Evolutionary conservation across 179 eudicot species (phyloP), one percentile per base, ranked within the genome.

Genomic region (Actinidia chinensis): DNA sequence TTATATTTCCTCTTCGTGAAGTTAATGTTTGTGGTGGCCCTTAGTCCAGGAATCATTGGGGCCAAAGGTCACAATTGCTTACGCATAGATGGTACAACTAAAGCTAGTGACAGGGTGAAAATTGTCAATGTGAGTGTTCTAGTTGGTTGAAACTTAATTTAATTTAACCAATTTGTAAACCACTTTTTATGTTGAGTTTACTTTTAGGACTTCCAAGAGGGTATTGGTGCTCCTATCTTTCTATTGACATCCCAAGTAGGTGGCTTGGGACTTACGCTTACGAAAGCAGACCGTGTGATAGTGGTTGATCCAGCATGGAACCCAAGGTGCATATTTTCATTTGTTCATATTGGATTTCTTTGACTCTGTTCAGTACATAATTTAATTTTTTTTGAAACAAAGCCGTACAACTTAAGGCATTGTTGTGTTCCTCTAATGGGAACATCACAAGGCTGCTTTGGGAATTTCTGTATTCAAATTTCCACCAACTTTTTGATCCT

Each of bases 221-320:
- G 98, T 51, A 82, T 77, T 65, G 93, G 91, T 46, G 93, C 98
- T 80, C 96, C 98, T 54, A 92, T 96, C 8, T 96, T 96, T 83
- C 82, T 96, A 48, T 89, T 96, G 83, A 96, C 99, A 48, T 91
- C 99, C 80, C 98, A 94, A 92, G 99, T 96, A 33, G 99, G 99
- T 42, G 99, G 99, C 69, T 89, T 96, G 81, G 99, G 99, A 76
- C 84, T 96, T 69, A 96, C 99, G 46, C 97, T 96, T 55, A 96
- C 99, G 46, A 96, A 86, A 76, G 99, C 98, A 71, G 99, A 96
- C 74, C 93, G 99, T 72, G 99, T 96, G 36, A 96, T 96, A 69
- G 99, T 96, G 78, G 99, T 91, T 79, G 99, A 96, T 85, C 99
- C 99, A 76, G 99, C 99, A 12, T 96, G 99, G 99, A 94, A 96